Evolutionary conservation across 345 rosid genomes (phyloP).

Genomic region (Camelina laxa): DNA sequence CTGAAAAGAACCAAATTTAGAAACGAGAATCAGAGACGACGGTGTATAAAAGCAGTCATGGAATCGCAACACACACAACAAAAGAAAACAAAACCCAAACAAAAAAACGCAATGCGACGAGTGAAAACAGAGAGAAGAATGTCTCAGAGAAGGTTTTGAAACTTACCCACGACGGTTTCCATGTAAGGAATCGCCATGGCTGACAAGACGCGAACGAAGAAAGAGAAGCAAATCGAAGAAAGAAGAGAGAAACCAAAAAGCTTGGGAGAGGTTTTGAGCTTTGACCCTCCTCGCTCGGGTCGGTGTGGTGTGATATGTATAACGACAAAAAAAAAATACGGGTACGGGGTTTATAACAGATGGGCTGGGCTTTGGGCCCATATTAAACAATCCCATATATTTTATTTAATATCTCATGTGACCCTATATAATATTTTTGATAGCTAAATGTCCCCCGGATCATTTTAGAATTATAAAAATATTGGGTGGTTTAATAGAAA

Average conservation of each 20-base stretch:
- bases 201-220: constrained; percentile 33
- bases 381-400: constrained; percentile 3
- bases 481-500: not conserved
- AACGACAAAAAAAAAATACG: constrained; percentile 22
- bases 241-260: not conserved
- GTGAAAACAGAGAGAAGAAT: not conserved
- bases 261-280: constrained; percentile 6
- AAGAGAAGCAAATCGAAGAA: constrained; percentile 8
- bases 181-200: constrained; percentile 87
- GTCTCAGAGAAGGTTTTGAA: not conserved
- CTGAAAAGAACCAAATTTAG: not conserved
- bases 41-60: constrained; percentile 2
- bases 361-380: constrained; percentile 32
- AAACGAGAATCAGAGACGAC: constrained; percentile 30
- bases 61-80: constrained; percentile 16
- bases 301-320: constrained; percentile 5
- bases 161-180: constrained; percentile 88
- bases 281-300: constrained; percentile 5
- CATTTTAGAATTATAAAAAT: not conserved
- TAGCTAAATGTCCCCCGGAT: not conserved
- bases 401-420: not conserved
- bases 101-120: constrained; percentile 7
- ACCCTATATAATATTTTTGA: not conserved
- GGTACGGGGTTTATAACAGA: constrained; percentile 23
- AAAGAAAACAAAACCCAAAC: not conserved